Percentiles rank a stretch among this genome's conserved stretches.
Evolutionary conservation across 345 rosid genomes (phyloP).

Genomic region (Citrus trifoliata): DNA sequence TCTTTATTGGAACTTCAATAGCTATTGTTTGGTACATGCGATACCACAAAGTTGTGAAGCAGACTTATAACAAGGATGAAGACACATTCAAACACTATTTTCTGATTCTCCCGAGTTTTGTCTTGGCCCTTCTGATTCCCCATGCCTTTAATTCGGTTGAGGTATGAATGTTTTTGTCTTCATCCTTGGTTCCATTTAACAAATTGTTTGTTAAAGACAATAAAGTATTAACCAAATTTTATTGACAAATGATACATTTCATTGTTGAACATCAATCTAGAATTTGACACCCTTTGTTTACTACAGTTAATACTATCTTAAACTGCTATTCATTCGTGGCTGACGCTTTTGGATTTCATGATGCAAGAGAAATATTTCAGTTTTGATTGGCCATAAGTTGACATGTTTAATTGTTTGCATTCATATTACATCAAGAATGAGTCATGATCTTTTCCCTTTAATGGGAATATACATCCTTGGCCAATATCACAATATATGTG

Average conservation of each 20-base stretch:
- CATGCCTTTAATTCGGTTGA: conserved; percentile 11
- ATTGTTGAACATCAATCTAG: background rate
- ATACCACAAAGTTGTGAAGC: conserved; percentile 41
- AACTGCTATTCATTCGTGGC: background rate
- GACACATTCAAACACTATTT: conserved; percentile 35
- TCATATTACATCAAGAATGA: background rate
- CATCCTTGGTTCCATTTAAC: background rate
- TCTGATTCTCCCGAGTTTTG: conserved; percentile 21
- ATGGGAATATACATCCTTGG: background rate
- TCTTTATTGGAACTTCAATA: conserved; percentile 39
- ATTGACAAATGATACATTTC: background rate
- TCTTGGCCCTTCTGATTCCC: conserved; percentile 33
- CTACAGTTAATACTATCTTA: background rate
- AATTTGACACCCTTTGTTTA: background rate
- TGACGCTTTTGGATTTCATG: background rate
- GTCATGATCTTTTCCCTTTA: background rate
- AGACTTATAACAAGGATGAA: conserved; percentile 30
- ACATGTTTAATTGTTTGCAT: background rate
- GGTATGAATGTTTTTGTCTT: conserved; percentile 21
- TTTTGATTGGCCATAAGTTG: too few species aligned
- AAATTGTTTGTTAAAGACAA: background rate
- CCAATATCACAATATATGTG: background rate
- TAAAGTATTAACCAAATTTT: background rate
- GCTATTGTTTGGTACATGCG: conserved; percentile 51
- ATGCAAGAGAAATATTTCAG: background rate